These are phyloP conservation scores for Fusarium tjaetaba DNA, from an alignment of 2,329 filamentous ascomycete species.

Conservation along the genomic window DNA sequence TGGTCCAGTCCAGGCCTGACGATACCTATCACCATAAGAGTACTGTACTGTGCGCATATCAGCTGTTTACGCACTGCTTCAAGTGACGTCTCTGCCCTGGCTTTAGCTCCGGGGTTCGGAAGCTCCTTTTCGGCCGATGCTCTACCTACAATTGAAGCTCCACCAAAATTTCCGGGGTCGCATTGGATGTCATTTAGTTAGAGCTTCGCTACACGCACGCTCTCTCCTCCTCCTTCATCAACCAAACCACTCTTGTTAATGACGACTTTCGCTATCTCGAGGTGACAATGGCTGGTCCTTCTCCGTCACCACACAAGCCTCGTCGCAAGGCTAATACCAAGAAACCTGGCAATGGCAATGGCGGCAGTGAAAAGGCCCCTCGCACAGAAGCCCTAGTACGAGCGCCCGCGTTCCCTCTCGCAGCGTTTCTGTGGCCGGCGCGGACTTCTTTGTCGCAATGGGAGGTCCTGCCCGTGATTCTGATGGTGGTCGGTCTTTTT, in stretches of 20 bases:
- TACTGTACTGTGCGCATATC: slow-evolving; percentile 16
- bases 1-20: slow-evolving; percentile 8
- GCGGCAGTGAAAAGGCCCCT: slow-evolving; percentile 47
- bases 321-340: slow-evolving; percentile 63
- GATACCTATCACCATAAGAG: slow-evolving; percentile 31
- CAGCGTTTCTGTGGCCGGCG: slow-evolving; percentile 93
- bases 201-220: slow-evolving; percentile 24
- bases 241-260: slow-evolving; percentile 22
- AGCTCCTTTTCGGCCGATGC: slow-evolving; percentile 33
- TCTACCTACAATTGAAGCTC: slow-evolving; percentile 9
- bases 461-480: slow-evolving; percentile 85
- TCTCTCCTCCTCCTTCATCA: slow-evolving; percentile 28
- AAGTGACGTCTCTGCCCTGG: slow-evolving; percentile 30
- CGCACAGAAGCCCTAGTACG: slow-evolving; percentile 59
- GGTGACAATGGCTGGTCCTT: slow-evolving; percentile 62
- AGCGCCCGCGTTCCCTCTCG: slow-evolving; percentile 85
- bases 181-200: slow-evolving; percentile 17
- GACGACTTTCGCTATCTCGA: slow-evolving; percentile 27
- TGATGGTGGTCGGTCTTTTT: slow-evolving; percentile 92
- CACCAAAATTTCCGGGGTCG: slow-evolving; percentile 38
- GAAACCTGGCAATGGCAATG: slow-evolving; percentile 54
- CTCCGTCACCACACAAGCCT: slow-evolving; percentile 67
- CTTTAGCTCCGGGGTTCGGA: slow-evolving; percentile 39
- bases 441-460: slow-evolving; percentile 88
- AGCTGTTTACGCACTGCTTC: background rate